Evolutionary conservation across 2,329 filamentous ascomycete species (phyloP).

Genomic region (Myotisia sp.): DNA sequence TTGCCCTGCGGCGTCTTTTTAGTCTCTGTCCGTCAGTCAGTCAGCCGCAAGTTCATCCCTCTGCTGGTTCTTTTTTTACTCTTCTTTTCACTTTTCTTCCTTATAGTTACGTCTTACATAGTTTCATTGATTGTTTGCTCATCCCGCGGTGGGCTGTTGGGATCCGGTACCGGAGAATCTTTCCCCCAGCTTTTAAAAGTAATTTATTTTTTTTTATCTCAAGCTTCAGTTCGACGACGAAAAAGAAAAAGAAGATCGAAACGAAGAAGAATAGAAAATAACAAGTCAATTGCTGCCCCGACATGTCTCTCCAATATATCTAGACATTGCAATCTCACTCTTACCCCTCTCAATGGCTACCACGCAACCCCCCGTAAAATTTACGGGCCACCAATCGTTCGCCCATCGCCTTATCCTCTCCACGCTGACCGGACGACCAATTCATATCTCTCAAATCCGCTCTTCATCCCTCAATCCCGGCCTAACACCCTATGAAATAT

Average conservation of each 20-base stretch:
- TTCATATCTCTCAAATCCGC: constrained; percentile 91
- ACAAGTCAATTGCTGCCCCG: background rate
- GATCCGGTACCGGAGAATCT: background rate
- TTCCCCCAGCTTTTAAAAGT: background rate
- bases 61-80: background rate
- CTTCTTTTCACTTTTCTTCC: no score
- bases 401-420: constrained; percentile 73
- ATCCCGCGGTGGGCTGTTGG: no score
- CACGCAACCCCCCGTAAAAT: constrained; percentile 45
- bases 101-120: no score
- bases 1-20: background rate
- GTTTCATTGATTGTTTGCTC: no score
- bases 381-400: constrained; percentile 73
- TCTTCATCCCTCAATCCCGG: constrained; percentile 76
- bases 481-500: constrained; percentile 83
- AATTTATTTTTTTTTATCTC: constrained; percentile 3
- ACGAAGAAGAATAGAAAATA: background rate
- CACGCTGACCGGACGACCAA: constrained; percentile 74
- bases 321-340: no score
- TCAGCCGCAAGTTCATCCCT: background rate
- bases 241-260: background rate
- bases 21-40: background rate
- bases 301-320: no score
- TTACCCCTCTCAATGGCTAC: constrained; percentile 25
- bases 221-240: background rate